phyloP scores from a whole-genome alignment of 1,284 basidiomycete genomes.

The Apiotrichum mycotoxinovorans region DNA sequence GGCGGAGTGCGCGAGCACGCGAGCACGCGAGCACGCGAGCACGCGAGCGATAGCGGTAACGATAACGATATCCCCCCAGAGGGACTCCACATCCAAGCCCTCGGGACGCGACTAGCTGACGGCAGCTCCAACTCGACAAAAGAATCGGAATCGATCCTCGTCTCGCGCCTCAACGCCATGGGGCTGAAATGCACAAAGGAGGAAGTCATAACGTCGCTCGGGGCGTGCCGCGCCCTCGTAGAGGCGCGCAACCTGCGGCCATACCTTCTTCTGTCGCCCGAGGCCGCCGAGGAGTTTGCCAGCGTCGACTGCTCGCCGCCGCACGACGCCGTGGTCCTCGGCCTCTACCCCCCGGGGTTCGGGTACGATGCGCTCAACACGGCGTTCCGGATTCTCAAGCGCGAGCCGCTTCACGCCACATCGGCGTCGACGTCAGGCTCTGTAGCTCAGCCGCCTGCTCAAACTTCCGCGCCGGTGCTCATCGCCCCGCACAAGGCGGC shows the following conservation, averaged over 20 bases:
- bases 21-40: no score
- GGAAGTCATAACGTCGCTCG: slow-evolving; percentile 63
- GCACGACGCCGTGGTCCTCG: slow-evolving; percentile 64
- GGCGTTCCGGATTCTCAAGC: slow-evolving; percentile 62
- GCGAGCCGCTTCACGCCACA: slow-evolving; percentile 29
- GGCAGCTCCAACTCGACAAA: slow-evolving; percentile 52
- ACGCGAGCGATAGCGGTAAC: no score
- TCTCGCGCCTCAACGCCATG: slow-evolving; percentile 53
- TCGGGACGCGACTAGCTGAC: no score
- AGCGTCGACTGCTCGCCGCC: slow-evolving; percentile 14
- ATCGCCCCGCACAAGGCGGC: slow-evolving; percentile 53
- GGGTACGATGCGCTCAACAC: slow-evolving; percentile 59
- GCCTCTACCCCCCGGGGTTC: slow-evolving; percentile 58
- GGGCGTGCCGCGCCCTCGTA: slow-evolving; percentile 58
- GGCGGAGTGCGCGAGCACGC: no score
- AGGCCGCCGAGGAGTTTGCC: slow-evolving; percentile 58
- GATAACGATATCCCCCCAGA: no score
- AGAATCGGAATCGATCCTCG: slow-evolving; percentile 56
- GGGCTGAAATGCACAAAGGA: slow-evolving; percentile 55
- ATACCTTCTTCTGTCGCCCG: slow-evolving; percentile 59
- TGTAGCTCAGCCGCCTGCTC: slow-evolving; percentile 34
- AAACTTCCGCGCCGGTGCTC: slow-evolving; percentile 49
- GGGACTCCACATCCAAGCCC: no score
- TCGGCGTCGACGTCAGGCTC: no score
- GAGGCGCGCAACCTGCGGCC: slow-evolving; percentile 55